A percentile compares a stretch with the other conserved stretches of the same genome.
Evolutionary conservation across 2,329 filamentous ascomycete genomes (phyloP).

Genomic region (Pseudocercospora vitis): DNA sequence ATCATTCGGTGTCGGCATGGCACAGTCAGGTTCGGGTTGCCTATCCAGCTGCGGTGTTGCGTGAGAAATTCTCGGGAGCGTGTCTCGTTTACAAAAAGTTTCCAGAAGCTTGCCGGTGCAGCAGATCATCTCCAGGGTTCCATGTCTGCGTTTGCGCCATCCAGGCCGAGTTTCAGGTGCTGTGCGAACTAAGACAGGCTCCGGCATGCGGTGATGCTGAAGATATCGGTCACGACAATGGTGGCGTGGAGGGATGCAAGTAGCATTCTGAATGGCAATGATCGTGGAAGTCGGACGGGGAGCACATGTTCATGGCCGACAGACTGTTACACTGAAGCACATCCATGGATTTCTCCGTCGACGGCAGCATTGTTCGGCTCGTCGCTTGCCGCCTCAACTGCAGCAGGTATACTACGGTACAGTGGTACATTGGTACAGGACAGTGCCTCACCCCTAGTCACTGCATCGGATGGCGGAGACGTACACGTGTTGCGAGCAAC

Average conservation of each 20-base stretch:
- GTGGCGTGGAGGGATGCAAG: too few species aligned
- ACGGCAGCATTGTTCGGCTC: neutral
- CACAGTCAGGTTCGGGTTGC: slow-evolving; percentile 2
- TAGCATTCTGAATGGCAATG: too few species aligned
- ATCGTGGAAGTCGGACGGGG: too few species aligned
- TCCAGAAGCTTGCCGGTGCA: slow-evolving; percentile 2
- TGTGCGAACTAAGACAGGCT: neutral
- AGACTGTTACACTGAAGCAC: too few species aligned
- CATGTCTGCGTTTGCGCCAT: neutral
- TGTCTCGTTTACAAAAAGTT: neutral
- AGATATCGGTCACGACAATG: neutral
- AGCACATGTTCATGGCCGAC: too few species aligned
- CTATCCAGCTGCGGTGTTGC: neutral
- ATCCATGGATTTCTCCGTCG: too few species aligned
- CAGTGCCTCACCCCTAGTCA: neutral
- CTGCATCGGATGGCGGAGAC: slow-evolving; percentile 2
- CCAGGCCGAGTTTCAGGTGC: neutral
- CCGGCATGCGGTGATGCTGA: neutral
- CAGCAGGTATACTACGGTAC: too few species aligned
- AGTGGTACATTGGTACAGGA: too few species aligned
- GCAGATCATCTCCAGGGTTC: neutral
- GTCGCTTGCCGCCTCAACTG: neutral
- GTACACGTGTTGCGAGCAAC: neutral
- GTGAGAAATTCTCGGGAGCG: neutral
- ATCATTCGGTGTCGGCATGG: neutral